Base-by-base conservation (phyloP, 1,139 yeast genomes). In the Kazachstania sp. region DNA sequence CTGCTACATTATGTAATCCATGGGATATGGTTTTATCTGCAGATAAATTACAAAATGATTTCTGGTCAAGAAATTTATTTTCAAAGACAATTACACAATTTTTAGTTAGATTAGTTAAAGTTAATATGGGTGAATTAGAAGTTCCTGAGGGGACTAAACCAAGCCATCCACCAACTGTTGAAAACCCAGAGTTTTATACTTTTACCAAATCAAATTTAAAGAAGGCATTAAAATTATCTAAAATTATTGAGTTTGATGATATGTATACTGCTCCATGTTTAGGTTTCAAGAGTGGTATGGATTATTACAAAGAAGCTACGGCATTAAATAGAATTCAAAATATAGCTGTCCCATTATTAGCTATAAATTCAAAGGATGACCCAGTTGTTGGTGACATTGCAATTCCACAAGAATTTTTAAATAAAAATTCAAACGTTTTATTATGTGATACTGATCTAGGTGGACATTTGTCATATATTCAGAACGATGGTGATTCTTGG, bases 401-500 rank as follows among this genome's bases (percentile, higher is more conserved):
- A 45, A 75, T 86, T 34, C 96, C 96, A 1, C 63, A 68, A 49
- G 61, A 67, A 11, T 92, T 85, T 56, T 77, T 80, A 6, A 60
- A 61, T 40, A 66, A 71, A 40, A 90, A 88, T 58, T 95, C 96
- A 9, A 84, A 78, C 62, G 68, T 83, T 30, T 68, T 79, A 32
- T 64, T 86, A 57, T 70, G 83, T 16, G 77, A 81, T 44, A 86
- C 97, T 0, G 75, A 81, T 32, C 67, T 80, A 30, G 98, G 98
- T 48, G 98, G 97, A 9, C 98, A 92, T 67, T 67, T 94, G 39
- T 83, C 85, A 0, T 83, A 72, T 59, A 73, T 79, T 32, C 74
- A 81, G 55, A 63, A 67, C 2, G 68, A 75, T 32, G 81, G 84
- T 26, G 74, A 78, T 48, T 79, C 87, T 54, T 88, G 97, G 96